Conservation (phyloP, 345 rosid genomes). For the Citrus trifoliata region DNA sequence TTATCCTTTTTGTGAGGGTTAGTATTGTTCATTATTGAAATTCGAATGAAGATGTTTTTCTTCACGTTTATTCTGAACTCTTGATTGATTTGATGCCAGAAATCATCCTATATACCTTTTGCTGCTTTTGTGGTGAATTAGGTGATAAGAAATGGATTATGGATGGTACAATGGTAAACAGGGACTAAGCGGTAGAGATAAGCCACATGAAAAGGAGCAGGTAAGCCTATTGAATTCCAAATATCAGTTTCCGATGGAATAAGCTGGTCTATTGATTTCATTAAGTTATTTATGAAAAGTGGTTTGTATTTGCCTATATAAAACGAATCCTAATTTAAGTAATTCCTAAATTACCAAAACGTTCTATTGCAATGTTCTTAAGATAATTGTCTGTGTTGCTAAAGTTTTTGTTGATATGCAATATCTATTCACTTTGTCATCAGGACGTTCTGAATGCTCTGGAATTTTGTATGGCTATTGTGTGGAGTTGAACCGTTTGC, state of each 20-base stretch:
- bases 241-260: background rate
- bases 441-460: background rate
- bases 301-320: background rate
- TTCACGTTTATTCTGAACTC: background rate
- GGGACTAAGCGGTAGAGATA: conserved; percentile 40
- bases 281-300: background rate
- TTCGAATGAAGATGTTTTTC: background rate
- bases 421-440: background rate
- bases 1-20: background rate
- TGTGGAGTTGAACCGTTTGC: conserved; percentile 1
- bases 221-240: conserved; percentile 21
- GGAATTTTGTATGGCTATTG: background rate
- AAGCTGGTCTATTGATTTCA: background rate
- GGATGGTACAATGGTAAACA: conserved; percentile 30
- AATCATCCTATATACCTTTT: background rate
- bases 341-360: background rate
- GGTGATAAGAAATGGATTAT: conserved; percentile 42
- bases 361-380: background rate
- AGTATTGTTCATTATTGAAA: background rate
- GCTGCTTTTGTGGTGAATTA: background rate
- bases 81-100: background rate
- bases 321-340: background rate
- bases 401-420: background rate
- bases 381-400: background rate
- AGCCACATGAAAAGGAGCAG: conserved; percentile 39